A percentile compares a stretch with the other conserved stretches of the same genome.
Conservation (phyloP, 1,139 yeast genomes). For the Hansenula sp. region DNA sequence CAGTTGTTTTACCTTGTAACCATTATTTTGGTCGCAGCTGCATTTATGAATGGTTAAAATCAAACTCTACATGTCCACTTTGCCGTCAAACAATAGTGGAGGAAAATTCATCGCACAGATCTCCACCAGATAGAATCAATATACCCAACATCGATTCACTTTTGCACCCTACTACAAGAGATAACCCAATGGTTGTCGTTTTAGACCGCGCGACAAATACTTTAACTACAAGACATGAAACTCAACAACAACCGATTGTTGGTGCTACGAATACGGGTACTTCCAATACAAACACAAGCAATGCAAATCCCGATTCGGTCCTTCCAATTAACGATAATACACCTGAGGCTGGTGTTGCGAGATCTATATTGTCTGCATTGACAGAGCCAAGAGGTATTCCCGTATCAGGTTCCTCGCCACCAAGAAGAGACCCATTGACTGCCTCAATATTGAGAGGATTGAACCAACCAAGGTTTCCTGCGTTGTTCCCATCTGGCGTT, state of each 20-base stretch:
- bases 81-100: conserved; percentile 58
- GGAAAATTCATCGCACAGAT: conserved; percentile 19
- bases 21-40: conserved; percentile 77
- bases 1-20: conserved; percentile 75
- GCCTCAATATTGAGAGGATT: conserved; percentile 7
- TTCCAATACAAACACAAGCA: neutral
- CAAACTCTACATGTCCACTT: conserved; percentile 72
- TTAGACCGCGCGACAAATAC: conserved; percentile 19
- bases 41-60: conserved; percentile 68
- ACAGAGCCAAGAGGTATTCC: neutral
- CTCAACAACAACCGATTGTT: neutral
- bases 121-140: conserved; percentile 26
- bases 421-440: conserved; percentile 10
- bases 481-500: conserved; percentile 45
- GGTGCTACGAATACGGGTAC: neutral
- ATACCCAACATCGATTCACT: conserved; percentile 32
- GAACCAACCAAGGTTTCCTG: conserved; percentile 1
- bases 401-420: neutral
- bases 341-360: neutral
- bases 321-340: neutral
- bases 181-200: conserved; percentile 22
- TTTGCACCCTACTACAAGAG: conserved; percentile 23
- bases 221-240: conserved; percentile 8
- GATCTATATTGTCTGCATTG: neutral
- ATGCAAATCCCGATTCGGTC: neutral